Evolutionary conservation across 2,329 filamentous ascomycete species (phyloP), one percentile per base, ranked within the genome.

Genomic region (Colletotrichum sp.): DNA sequence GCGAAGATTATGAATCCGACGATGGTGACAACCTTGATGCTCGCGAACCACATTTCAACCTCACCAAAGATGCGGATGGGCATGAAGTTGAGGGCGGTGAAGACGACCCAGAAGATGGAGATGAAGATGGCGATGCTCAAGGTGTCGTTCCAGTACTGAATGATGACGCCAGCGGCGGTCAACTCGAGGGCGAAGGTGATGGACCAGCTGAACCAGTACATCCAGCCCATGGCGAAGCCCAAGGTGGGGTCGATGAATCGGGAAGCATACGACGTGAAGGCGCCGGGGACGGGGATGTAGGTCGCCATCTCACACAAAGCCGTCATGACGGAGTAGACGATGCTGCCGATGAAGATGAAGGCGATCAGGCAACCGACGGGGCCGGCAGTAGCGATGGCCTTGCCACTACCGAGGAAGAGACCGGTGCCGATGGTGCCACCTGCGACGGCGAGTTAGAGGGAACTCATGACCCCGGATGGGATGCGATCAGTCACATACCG

Each of bases 131-230:
- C 94, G 71, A 95, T 91, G 80, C 88, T 92, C 75, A 95, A 84
- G 24, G 84, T 82, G 2, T 86, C 77, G 72, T 92, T 88, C 94
- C 94, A 96, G 83, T 93, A 96, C 82, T 95, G 92, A 77, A 96
- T 94, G 72, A 96, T 94, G 64, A 95, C 86, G 7, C 93, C 94
- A 2, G 93, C 92, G 0, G 93, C 93, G 1, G 92, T 94, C 52
- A 96, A 87, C 81, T 96, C 94, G 10, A 95, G 89, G 1, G 93
- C 93, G 79, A 91, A 94, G 0, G 94, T 95, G 73, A 93, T 91
- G 21, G 92, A 89, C 93, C 93, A 96, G 49, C 90, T 93, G 81
- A 95, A 95, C 93, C 93, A 96, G 85, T 96, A 96, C 76, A 95
- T 92, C 94, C 94, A 96, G 24, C 95, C 94, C 89, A 96, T 94